phyloP scores from a whole-genome alignment of 495 filamentous ascomycete species.

The Tuber borchii region DNA sequence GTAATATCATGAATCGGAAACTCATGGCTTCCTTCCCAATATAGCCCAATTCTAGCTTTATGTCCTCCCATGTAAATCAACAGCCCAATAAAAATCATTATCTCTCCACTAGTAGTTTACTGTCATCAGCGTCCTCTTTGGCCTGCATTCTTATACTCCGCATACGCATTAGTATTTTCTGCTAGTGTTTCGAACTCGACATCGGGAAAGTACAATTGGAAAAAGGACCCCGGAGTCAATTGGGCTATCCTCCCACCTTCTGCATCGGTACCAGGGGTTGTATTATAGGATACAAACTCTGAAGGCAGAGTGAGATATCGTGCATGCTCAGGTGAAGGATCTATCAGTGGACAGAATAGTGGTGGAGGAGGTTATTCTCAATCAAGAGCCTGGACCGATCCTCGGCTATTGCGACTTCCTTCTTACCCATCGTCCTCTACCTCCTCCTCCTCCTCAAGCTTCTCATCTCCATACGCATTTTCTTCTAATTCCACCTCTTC shows the following conservation, averaged over 20 bases:
- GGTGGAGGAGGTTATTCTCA: neutral
- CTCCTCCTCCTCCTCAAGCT: neutral
- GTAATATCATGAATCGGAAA: neutral
- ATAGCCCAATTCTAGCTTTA: neutral
- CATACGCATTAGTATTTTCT: neutral
- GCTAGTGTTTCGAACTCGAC: neutral
- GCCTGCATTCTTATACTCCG: neutral
- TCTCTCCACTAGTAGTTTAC: neutral
- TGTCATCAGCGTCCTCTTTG: neutral
- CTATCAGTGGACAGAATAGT: neutral
- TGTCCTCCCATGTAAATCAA: neutral
- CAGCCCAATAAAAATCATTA: neutral
- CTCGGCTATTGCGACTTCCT: neutral
- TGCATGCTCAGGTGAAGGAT: neutral
- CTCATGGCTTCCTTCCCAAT: neutral
- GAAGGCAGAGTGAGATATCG: neutral
- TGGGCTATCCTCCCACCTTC: neutral
- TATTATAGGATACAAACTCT: neutral
- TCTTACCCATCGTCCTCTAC: neutral
- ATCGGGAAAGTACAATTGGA: neutral
- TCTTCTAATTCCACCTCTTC: neutral
- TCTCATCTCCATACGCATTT: neutral
- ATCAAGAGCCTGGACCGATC: neutral
- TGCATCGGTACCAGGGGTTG: too few relatives aligned
- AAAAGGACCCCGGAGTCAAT: neutral